Percentiles rank a stretch among this genome's conserved stretches.
phyloP scores from a whole-genome alignment of 2,329 filamentous ascomycete genomes.

The Fusarium siculi region DNA sequence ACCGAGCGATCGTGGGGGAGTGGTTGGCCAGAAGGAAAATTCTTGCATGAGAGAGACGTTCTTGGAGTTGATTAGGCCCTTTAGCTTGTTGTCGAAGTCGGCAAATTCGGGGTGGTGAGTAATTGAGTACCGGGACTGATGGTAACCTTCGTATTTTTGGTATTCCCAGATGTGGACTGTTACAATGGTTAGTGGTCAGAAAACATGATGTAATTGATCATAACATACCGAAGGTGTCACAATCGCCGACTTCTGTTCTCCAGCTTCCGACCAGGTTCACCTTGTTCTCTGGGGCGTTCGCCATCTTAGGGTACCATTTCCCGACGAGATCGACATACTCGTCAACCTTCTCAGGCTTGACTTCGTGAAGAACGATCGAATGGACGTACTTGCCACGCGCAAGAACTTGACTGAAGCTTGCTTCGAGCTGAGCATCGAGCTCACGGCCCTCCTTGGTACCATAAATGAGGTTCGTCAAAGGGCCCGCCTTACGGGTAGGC shows the following conservation, averaged over 20 bases:
- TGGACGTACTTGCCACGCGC: slow-evolving; percentile 98
- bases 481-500: slow-evolving; percentile 73
- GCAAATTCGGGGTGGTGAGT: slow-evolving; percentile 84
- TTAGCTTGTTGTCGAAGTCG: slow-evolving; percentile 86
- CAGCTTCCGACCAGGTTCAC: slow-evolving; percentile 97
- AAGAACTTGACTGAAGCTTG: slow-evolving; percentile 93
- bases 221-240: slow-evolving; percentile 88
- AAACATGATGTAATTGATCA: background rate
- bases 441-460: slow-evolving; percentile 95
- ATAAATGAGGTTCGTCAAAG: slow-evolving; percentile 90
- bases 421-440: slow-evolving; percentile 94
- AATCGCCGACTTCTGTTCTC: slow-evolving; percentile 97
- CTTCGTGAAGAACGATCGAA: slow-evolving; percentile 95
- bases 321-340: slow-evolving; percentile 93
- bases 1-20: slow-evolving; percentile 86
- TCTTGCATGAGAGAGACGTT: slow-evolving; percentile 96
- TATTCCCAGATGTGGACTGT: slow-evolving; percentile 99
- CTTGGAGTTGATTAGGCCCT: slow-evolving; percentile 85
- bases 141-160: slow-evolving; percentile 95
- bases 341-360: slow-evolving; percentile 94
- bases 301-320: slow-evolving; percentile 92
- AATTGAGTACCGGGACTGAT: slow-evolving; percentile 88
- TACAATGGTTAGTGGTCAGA: slow-evolving; percentile 23
- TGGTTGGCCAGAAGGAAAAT: slow-evolving; percentile 99
- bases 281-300: slow-evolving; percentile 85